Base-by-base conservation (phyloP, 2,329 filamentous ascomycete genomes). In the Aspergillus melleus region DNA sequence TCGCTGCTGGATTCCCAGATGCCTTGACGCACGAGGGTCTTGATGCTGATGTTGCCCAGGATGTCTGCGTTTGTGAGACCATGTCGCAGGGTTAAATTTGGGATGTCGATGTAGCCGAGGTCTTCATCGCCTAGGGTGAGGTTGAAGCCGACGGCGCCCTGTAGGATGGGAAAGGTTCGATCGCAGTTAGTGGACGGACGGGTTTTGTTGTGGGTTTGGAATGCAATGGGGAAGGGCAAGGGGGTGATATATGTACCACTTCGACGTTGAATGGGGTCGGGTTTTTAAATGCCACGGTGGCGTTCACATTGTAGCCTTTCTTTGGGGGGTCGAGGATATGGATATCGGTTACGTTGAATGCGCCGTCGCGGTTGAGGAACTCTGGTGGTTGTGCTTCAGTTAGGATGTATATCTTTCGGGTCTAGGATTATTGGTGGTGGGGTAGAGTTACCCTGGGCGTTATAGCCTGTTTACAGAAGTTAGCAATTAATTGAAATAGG, bases 231-330 rank as follows among this genome's bases (percentile, higher is more conserved):
- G 3, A 20, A 6, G 16, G 19, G 19, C 1, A 42, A 4, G 6
- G 26, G 10, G 16, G 14, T 49, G 8, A 16, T 24, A 4, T 6
- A 14, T 53, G n/a, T 62, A 71, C 69, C 64, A 71, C 58, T 47
- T 70, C 63, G 9, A 70, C 58, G 12, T 39, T 64, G 26, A 69
- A 68, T 0, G 61, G 60, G 0, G 59, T 66, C 14, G 68, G 66
- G 22, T 69, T 68, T 12, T 57, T 58, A 14, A 71, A 29, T 9
- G 63, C 56, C 6, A 70, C 60, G 1, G 68, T 70, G n/a, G 68
- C 66, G 58, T 71, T 70, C 30, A 70, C 61, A 19, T 70, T 70
- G 29, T 64, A 69, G 29, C 68, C 68, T 24, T 70, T 55, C 6
- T 46, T 61, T 8, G 52, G 52, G 1, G 62, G 58, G 16, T 63